These are phyloP conservation scores for Cryphonectria parasitica DNA, from an alignment of 2,329 filamentous ascomycete genomes.

Conservation along the genomic window DNA sequence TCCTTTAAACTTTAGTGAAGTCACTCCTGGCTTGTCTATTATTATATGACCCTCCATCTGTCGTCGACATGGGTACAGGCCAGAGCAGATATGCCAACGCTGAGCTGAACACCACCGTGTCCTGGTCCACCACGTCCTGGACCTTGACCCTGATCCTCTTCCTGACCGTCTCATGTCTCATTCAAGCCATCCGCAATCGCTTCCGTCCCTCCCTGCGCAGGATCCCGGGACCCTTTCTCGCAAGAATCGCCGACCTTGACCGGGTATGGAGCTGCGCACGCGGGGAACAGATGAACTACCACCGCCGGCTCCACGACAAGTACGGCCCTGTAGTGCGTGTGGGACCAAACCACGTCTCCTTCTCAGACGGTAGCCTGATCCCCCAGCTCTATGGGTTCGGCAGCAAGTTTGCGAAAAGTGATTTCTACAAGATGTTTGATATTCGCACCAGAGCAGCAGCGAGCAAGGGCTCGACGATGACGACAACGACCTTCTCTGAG, in stretches of 20 bases:
- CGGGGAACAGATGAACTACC: slow-evolving; percentile 17
- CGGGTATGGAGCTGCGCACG: slow-evolving; percentile 11
- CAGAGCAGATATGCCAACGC: background rate
- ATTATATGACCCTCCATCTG: background rate
- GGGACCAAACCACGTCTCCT: slow-evolving; percentile 44
- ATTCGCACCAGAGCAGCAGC: background rate
- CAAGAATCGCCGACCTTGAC: slow-evolving; percentile 18
- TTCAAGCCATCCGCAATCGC: background rate
- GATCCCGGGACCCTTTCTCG: slow-evolving; percentile 11
- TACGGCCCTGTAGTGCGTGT: slow-evolving; percentile 45
- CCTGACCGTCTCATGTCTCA: background rate
- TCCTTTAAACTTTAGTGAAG: background rate
- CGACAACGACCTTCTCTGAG: slow-evolving; percentile 17
- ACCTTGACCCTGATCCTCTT: background rate
- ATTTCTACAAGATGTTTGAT: slow-evolving; percentile 20
- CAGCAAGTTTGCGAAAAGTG: slow-evolving; percentile 32
- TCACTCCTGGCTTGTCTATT: background rate
- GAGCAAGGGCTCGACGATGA: background rate
- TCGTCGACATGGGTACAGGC: background rate
- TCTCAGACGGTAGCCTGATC: slow-evolving; percentile 32
- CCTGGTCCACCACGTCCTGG: background rate
- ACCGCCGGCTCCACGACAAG: slow-evolving; percentile 35
- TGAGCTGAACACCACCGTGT: background rate
- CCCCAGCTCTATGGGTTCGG: slow-evolving; percentile 29
- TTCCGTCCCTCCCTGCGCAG: slow-evolving; percentile 6